Percentiles rank a stretch among this genome's conserved stretches.
Evolutionary conservation across 2,329 filamentous ascomycete genomes (phyloP).

Genomic region (Penicillium sclerotigenum): DNA sequence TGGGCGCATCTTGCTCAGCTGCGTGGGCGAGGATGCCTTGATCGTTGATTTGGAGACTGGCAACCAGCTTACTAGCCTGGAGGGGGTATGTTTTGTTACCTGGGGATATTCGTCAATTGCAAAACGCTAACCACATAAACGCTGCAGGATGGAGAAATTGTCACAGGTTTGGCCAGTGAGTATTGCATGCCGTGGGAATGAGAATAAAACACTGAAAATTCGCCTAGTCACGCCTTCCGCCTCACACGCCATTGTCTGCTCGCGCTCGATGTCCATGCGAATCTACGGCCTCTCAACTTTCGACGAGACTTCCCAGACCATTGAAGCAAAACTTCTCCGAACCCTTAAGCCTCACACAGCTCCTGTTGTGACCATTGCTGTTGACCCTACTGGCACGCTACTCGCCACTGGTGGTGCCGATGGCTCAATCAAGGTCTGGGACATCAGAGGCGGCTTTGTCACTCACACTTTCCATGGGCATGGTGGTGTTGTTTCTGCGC

Average conservation of each 20-base stretch:
- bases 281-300: conserved; percentile 72
- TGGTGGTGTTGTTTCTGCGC: conserved; percentile 82
- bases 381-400: conserved; percentile 83
- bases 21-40: conserved; percentile 86
- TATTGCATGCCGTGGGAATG: conserved; percentile 5
- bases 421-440: conserved; percentile 94
- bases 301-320: conserved; percentile 52
- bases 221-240: conserved; percentile 75
- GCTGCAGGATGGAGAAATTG: conserved; percentile 60
- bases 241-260: conserved; percentile 86
- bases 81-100: conserved; percentile 62
- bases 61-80: conserved; percentile 75
- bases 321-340: conserved; percentile 67
- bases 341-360: conserved; percentile 87
- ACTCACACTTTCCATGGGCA: conserved; percentile 96
- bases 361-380: conserved; percentile 79
- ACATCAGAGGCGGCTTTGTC: conserved; percentile 81
- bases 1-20: conserved; percentile 79
- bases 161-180: conserved; percentile 46
- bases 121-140: conserved; percentile 15
- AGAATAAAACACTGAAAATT: conserved; percentile 9
- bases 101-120: conserved; percentile 12
- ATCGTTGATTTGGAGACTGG: conserved; percentile 82
- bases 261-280: conserved; percentile 91
- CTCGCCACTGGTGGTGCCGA: conserved; percentile 91